Evolutionary conservation across 192 early-diverging fungal species (phyloP).

Genomic region (Jimgerdemannia flammicorona): DNA sequence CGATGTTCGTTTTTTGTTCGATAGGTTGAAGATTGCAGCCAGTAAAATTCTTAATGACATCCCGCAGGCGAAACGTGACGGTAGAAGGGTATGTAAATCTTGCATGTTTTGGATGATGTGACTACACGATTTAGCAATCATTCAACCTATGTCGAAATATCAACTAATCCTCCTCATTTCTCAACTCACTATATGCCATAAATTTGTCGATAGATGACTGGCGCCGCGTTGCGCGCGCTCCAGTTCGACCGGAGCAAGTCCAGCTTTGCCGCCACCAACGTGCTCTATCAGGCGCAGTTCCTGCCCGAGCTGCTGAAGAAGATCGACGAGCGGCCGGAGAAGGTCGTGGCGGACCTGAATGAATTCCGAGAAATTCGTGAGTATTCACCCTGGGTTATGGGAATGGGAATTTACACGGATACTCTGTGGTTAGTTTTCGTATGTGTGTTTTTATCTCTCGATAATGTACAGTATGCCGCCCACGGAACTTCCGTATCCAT

Average conservation of each 20-base stretch:
- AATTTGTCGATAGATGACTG: conserved; percentile 37
- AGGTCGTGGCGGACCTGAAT: conserved; percentile 38
- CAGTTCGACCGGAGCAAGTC: conserved; percentile 41
- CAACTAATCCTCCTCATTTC: no score
- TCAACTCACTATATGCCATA: neutral
- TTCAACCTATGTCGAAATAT: neutral
- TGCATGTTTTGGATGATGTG: neutral
- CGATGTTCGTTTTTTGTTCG: neutral
- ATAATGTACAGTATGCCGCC: conserved; percentile 31
- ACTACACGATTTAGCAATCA: no score
- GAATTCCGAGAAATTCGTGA: conserved; percentile 48
- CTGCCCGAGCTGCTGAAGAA: conserved; percentile 41
- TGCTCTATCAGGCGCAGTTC: conserved; percentile 45
- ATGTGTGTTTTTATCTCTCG: no score
- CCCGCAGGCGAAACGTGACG: conserved; percentile 52
- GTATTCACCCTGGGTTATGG: conserved; percentile 1
- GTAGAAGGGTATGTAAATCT: conserved; percentile 34
- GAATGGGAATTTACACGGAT: neutral
- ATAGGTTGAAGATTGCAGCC: conserved; percentile 49
- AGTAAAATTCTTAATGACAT: conserved; percentile 52
- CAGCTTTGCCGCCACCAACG: conserved; percentile 36
- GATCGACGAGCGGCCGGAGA: conserved; percentile 37
- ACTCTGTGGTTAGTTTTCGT: no score
- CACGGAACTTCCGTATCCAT: conserved; percentile 49
- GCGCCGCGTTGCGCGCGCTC: conserved; percentile 32